phyloP scores from a whole-genome alignment of 805 yeast genomes.

The Huiozyma naganishii region DNA sequence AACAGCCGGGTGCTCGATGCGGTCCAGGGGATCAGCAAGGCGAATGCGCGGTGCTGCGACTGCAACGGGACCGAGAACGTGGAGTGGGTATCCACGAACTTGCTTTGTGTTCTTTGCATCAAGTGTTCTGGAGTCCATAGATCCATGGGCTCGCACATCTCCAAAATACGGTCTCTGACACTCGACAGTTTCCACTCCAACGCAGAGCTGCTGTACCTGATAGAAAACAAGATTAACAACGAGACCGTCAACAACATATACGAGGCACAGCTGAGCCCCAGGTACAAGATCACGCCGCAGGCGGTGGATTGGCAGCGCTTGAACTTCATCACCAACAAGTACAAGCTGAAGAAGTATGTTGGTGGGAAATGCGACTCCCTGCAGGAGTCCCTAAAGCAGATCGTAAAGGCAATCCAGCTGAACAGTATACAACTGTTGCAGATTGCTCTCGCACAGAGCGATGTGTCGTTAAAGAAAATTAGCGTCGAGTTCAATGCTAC shows the following conservation, averaged over 20 bases:
- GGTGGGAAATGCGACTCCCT: slow-evolving; percentile 6
- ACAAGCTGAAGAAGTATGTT: slow-evolving; percentile 42
- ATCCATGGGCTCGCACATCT: slow-evolving; percentile 70
- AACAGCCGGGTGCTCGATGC: slow-evolving; percentile 6
- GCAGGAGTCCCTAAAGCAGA: slow-evolving; percentile 23
- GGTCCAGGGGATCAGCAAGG: slow-evolving; percentile 31
- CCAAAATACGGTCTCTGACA: slow-evolving; percentile 69
- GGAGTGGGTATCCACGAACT: slow-evolving; percentile 80
- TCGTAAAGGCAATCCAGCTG: slow-evolving; percentile 43
- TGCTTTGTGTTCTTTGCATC: slow-evolving; percentile 64
- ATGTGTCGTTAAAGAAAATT: slow-evolving; percentile 7
- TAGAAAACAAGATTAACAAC: slow-evolving; percentile 47
- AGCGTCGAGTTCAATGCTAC: slow-evolving; percentile 10
- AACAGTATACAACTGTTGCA: slow-evolving; percentile 30
- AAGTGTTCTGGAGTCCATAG: slow-evolving; percentile 86
- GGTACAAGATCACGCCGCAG: slow-evolving; percentile 24
- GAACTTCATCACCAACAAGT: slow-evolving; percentile 56
- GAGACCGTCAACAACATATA: slow-evolving; percentile 45
- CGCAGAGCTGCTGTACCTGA: slow-evolving; percentile 46
- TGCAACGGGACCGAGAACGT: slow-evolving; percentile 54
- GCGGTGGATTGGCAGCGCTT: slow-evolving; percentile 39
- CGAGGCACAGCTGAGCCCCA: slow-evolving; percentile 33
- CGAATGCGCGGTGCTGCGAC: slow-evolving; percentile 65
- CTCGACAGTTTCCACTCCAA: slow-evolving; percentile 51
- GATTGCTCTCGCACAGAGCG: slow-evolving; percentile 15